A percentile compares a stretch with the other conserved stretches of the same genome.
Evolutionary conservation across 129 eudicot species (phyloP).

Genomic region (Gnaphalium uliginosum): DNA sequence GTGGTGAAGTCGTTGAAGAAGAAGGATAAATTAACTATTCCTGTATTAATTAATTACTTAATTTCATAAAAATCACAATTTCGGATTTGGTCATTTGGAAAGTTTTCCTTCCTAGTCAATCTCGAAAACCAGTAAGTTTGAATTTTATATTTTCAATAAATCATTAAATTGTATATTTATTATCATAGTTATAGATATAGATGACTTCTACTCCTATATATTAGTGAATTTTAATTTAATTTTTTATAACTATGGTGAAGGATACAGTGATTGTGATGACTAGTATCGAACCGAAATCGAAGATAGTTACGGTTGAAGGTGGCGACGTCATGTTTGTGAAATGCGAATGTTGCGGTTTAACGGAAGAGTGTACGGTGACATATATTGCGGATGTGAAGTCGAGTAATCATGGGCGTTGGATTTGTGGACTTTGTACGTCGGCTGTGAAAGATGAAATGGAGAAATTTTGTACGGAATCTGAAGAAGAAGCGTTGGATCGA

Average conservation of each 20-base stretch:
- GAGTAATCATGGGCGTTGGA: slow-evolving; percentile 50
- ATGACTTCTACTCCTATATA: not conserved
- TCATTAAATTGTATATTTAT: not conserved
- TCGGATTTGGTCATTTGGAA: slow-evolving; percentile 20
- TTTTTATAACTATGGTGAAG: slow-evolving; percentile 19
- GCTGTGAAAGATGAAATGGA: slow-evolving; percentile 58
- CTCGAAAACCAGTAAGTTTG: slow-evolving; percentile 20
- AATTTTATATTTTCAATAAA: not conserved
- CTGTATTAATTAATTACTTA: not conserved
- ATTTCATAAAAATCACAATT: not conserved
- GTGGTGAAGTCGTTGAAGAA: slow-evolving; percentile 59
- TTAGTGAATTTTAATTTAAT: not conserved
- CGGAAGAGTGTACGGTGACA: slow-evolving; percentile 58
- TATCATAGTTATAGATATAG: too few species aligned
- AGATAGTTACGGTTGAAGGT: slow-evolving; percentile 11
- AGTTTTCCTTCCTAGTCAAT: slow-evolving; percentile 8
- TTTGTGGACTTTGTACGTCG: slow-evolving; percentile 61
- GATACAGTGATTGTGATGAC: slow-evolving; percentile 8
- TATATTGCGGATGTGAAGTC: slow-evolving; percentile 44
- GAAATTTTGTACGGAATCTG: slow-evolving; percentile 32
- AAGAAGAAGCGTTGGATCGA: slow-evolving; percentile 50
- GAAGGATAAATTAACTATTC: slow-evolving; percentile 28
- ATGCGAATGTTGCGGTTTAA: slow-evolving; percentile 66
- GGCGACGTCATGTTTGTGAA: slow-evolving; percentile 48
- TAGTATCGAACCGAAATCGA: slow-evolving; percentile 17